phyloP scores from a whole-genome alignment of 306 rosid genomes.

The Ammopiptanthus mongolicus region DNA sequence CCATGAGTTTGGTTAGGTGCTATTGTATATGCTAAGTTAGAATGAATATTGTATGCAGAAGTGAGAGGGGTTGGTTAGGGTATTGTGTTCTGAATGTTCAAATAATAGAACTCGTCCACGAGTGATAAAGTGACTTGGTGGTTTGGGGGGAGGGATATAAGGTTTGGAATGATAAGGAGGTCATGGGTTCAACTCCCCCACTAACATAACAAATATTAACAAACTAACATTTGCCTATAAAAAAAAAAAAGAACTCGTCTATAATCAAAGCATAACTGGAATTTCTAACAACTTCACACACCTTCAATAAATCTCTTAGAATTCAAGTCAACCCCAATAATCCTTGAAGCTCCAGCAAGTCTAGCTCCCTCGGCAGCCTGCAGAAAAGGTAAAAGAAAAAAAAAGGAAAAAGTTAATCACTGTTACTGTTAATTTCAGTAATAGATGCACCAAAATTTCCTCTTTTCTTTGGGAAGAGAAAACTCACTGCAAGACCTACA shows the following conservation, averaged over 20 bases:
- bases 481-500: slow-evolving; percentile 20
- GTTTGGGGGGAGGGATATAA: too few relatives aligned
- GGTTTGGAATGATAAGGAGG: too few relatives aligned
- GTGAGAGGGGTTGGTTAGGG: too few relatives aligned
- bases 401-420: not conserved
- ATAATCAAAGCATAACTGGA: not conserved
- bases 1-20: too few relatives aligned
- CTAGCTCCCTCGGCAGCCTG: slow-evolving; percentile 24
- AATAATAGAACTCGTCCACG: not conserved
- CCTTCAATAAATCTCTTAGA: slow-evolving; percentile 13
- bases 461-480: not conserved
- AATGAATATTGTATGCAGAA: too few relatives aligned
- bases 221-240: too few relatives aligned
- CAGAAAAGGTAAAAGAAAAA: not conserved
- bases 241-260: not conserved
- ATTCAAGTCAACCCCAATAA: slow-evolving; percentile 23
- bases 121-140: too few relatives aligned
- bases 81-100: too few relatives aligned
- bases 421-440: not conserved
- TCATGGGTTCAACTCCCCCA: too few relatives aligned
- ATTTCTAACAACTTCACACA: not conserved
- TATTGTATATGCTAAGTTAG: too few relatives aligned
- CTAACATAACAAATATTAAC: too few relatives aligned
- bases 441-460: not conserved
- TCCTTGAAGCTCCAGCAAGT: slow-evolving; percentile 23